Evolutionary conservation across 1,284 basidiomycete genomes (phyloP), one percentile per base, ranked within the genome.

Genomic region (Puccinia horiana): DNA sequence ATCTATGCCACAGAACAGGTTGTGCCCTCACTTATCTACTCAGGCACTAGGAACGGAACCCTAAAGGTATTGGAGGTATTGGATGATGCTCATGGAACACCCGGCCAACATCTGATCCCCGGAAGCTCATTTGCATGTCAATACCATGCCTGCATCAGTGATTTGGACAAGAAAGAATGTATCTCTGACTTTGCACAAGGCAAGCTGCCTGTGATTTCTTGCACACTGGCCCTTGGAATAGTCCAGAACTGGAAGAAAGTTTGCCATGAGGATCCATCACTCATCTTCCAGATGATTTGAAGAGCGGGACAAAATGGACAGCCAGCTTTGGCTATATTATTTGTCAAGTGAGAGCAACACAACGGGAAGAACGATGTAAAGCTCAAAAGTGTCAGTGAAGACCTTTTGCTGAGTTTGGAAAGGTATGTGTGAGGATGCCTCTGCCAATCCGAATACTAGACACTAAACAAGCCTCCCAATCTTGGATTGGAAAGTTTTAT

Each of bases 191-290:
- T 32, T 32, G 37, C 44, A 2, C 42, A 20, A 35, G 70, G 35
- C 4, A 73, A 73, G 32, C 23, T 73, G 20, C 70, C 70, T 0
- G 32, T 73, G 16, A 26, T 73, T 6, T 73, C 70, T 0, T 73
- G 70, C 44, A 73, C 70, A 29, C 32, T 54, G 52, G 70, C 70
- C 44, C 52, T 73, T 32, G 70, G 70, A 20, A 49, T 73, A 32
- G 70, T 40, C 32, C 70, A 73, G 70, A 73, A 73, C 20, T 73
- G 70, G 70, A 73, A 52, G 8, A n/a, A 6, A 3, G 70, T 73
- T 23, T n/a, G 52, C 8, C 26, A 32, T 9, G 52, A n/a, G 44
- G 44, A 73, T 73, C 70, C 70, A 11, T 47, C 70, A 11, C 20
- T 54, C 8, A 35, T 73, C 18, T 47, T 23, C 29, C 35, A 73